phyloP scores from a whole-genome alignment of 768 basidiomycete species.

The Trametes meyenii region DNA sequence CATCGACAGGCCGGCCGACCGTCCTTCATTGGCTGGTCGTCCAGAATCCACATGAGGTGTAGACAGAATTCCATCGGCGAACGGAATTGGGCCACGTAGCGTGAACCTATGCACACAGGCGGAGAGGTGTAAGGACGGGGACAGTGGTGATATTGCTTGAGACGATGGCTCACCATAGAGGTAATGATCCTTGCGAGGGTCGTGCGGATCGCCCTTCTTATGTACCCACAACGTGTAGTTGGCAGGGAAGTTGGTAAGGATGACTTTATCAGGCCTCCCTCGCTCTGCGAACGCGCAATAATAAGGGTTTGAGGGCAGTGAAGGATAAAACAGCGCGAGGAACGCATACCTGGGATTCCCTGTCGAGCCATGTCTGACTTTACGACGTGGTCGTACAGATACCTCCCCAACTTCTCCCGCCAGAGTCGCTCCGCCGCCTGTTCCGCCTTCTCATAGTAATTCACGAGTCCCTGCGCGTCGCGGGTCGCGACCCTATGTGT shows the following conservation, averaged over 20 bases:
- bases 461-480: constrained; percentile 21
- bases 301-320: neutral
- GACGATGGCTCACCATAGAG: constrained; percentile 26
- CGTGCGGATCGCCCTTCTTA: constrained; percentile 26
- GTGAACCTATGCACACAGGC: constrained; percentile 15
- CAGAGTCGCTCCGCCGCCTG: constrained; percentile 15
- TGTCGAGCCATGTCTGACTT: constrained; percentile 13
- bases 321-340: neutral
- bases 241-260: constrained; percentile 22
- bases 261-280: constrained; percentile 4
- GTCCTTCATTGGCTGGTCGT: constrained; percentile 23
- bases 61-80: constrained; percentile 31
- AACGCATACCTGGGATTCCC: constrained; percentile 19
- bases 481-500: neutral
- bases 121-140: neutral
- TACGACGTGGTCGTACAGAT: constrained; percentile 21
- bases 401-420: constrained; percentile 25
- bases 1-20: constrained; percentile 28
- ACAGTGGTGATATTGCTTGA: neutral
- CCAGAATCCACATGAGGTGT: constrained; percentile 29
- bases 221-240: constrained; percentile 29
- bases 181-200: constrained; percentile 27
- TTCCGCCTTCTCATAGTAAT: constrained; percentile 25
- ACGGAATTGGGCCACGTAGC: constrained; percentile 23
- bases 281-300: neutral